Evolutionary conservation across 129 eudicot genomes (phyloP).

Genomic region (Lactuca saligna): DNA sequence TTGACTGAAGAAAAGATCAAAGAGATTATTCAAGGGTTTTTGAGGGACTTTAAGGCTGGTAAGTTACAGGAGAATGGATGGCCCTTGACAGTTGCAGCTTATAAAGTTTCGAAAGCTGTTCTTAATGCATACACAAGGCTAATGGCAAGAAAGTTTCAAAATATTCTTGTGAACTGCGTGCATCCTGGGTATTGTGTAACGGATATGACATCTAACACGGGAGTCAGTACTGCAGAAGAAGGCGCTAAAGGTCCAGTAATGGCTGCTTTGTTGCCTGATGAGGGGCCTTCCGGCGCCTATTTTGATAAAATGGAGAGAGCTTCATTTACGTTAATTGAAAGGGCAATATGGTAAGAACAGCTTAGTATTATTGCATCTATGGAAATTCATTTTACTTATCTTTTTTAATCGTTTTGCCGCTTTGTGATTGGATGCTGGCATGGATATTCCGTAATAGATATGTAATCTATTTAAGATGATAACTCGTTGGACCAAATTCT

Average conservation of each 20-base stretch:
- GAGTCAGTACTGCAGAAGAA: no score
- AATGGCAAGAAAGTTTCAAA: constrained; percentile 22
- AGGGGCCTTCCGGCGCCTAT: constrained; percentile 16
- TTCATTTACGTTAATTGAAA: not conserved
- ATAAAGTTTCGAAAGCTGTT: constrained; percentile 36
- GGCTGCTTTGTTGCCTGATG: no score
- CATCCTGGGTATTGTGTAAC: constrained; percentile 52
- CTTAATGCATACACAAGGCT: constrained; percentile 41
- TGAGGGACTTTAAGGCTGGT: constrained; percentile 29
- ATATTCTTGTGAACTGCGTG: constrained; percentile 27
- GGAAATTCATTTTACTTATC: no score
- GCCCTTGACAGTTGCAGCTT: constrained; percentile 34
- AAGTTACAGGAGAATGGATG: constrained; percentile 35
- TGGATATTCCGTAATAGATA: no score
- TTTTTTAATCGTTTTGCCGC: no score
- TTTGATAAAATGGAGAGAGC: not conserved
- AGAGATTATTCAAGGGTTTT: constrained; percentile 24
- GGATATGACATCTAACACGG: constrained; percentile 33
- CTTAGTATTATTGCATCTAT: no score
- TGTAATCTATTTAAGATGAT: no score
- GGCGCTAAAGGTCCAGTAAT: no score
- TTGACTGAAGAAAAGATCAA: constrained; percentile 33
- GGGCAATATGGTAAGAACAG: no score
- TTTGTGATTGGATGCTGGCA: no score
- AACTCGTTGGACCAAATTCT: no score